phyloP scores from a whole-genome alignment of 176 grass and related monocot species.

The Dendrocalamus sinicus region DNA sequence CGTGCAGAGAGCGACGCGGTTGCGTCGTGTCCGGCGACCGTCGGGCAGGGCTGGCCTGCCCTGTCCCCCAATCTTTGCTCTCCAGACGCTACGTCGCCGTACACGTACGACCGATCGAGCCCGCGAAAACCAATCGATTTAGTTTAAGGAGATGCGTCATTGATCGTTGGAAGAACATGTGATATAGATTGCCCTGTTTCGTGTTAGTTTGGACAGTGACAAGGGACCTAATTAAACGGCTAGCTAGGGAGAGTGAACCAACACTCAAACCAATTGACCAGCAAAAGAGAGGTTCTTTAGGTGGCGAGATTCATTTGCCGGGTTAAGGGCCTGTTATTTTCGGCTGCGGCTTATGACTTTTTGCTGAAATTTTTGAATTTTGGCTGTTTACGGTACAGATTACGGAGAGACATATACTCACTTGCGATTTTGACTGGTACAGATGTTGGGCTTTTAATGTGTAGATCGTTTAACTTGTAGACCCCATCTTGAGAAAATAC shows the following conservation, averaged over 20 bases:
- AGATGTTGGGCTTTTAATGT: too few species aligned
- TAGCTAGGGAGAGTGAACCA: constrained; percentile 1
- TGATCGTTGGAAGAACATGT: background rate
- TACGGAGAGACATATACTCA: too few species aligned
- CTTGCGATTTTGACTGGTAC: too few species aligned
- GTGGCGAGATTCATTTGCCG: background rate
- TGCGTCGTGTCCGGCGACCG: constrained; percentile 70
- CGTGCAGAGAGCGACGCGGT: constrained; percentile 63
- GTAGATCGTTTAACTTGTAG: too few species aligned
- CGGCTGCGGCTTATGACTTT: too few species aligned
- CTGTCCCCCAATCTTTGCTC: constrained; percentile 38
- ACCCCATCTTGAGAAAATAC: too few species aligned
- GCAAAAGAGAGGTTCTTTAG: background rate
- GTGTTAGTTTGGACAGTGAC: constrained; percentile 55
- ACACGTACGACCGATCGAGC: background rate
- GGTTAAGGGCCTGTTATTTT: too few species aligned
- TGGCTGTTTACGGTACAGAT: too few species aligned
- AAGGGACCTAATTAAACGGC: constrained; percentile 37
- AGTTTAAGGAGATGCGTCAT: background rate
- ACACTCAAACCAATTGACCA: constrained; percentile 39
- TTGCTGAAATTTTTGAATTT: too few species aligned
- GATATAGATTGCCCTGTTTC: background rate
- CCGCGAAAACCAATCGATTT: background rate
- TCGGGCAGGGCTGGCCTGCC: constrained; percentile 53
- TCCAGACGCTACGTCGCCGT: constrained; percentile 21